Percentiles rank a stretch among this genome's conserved stretches.
Conservation (phyloP, 768 basidiomycete genomes). For the Lentinula edodes region DNA sequence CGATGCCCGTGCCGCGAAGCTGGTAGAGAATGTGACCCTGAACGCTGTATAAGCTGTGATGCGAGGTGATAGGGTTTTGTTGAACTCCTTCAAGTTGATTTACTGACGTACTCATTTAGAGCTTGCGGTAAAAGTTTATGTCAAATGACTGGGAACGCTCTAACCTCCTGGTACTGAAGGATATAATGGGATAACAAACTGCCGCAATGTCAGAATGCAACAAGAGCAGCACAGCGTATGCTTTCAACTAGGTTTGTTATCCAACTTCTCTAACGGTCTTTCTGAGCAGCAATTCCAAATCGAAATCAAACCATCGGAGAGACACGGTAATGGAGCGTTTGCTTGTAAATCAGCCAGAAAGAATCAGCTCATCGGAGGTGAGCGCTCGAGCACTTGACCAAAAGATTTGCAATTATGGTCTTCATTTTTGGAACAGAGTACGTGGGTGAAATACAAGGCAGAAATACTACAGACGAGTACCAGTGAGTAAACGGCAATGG, state of each 20-base stretch:
- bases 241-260: not conserved
- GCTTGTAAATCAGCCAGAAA: slow-evolving; percentile 13
- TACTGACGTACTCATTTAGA: not conserved
- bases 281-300: slow-evolving; percentile 7
- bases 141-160: no score
- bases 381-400: not conserved
- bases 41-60: slow-evolving; percentile 39
- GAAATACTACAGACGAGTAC: not conserved
- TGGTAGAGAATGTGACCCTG: slow-evolving; percentile 48
- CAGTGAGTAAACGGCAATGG: not conserved
- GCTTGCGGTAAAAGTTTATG: not conserved
- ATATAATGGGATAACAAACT: no score
- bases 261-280: slow-evolving; percentile 2
- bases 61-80: slow-evolving; percentile 27
- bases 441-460: slow-evolving; percentile 24
- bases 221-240: not conserved
- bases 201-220: not conserved
- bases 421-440: slow-evolving; percentile 29
- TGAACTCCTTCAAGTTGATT: not conserved
- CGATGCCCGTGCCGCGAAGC: slow-evolving; percentile 31
- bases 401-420: not conserved
- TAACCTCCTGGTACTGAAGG: no score
- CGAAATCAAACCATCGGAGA: slow-evolving; percentile 24
- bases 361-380: not conserved
- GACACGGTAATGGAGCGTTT: slow-evolving; percentile 42